These are phyloP conservation scores for Collariella sp. DNA, from an alignment of 495 filamentous ascomycete species.

Conservation along the genomic window DNA sequence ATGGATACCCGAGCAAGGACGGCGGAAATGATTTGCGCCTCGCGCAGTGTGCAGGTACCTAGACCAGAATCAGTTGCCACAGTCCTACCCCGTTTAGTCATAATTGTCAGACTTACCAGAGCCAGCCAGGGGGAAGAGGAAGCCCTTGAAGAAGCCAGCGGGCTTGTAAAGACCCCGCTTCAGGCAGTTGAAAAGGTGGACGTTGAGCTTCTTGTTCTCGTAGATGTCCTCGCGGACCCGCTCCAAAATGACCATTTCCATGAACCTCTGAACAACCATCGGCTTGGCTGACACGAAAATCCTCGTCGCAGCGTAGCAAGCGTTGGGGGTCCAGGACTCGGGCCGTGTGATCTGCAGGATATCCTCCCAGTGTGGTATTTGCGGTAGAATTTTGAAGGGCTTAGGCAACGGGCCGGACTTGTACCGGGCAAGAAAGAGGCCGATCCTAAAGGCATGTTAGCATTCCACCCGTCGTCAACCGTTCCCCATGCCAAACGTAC, in stretches of 20 bases:
- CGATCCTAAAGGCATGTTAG: slow-evolving; percentile 49
- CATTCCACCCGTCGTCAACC: not conserved
- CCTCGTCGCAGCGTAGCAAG: slow-evolving; percentile 66
- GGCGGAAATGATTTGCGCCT: slow-evolving; percentile 81
- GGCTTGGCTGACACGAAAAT: slow-evolving; percentile 83
- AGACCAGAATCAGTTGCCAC: not conserved
- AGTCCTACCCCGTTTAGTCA: not conserved
- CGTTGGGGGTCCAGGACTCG: slow-evolving; percentile 58
- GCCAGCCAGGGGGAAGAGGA: slow-evolving; percentile 80
- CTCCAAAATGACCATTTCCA: slow-evolving; percentile 73
- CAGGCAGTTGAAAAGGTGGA: slow-evolving; percentile 86
- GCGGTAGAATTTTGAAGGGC: slow-evolving; percentile 93
- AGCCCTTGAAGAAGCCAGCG: slow-evolving; percentile 91
- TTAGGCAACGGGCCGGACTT: slow-evolving; percentile 93
- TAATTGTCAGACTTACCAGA: slow-evolving; percentile 33
- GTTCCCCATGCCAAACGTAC: slow-evolving; percentile 38
- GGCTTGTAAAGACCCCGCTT: slow-evolving; percentile 95
- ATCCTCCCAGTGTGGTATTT: slow-evolving; percentile 81
- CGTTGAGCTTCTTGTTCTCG: slow-evolving; percentile 84
- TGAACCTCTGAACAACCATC: slow-evolving; percentile 64
- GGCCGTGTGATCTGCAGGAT: slow-evolving; percentile 39
- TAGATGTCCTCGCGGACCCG: slow-evolving; percentile 71
- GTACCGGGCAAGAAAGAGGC: slow-evolving; percentile 80
- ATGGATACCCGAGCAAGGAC: slow-evolving; percentile 69
- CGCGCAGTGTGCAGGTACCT: slow-evolving; percentile 73